phyloP scores from a whole-genome alignment of 2,329 filamentous ascomycete genomes.

The Blastomyces parvus region DNA sequence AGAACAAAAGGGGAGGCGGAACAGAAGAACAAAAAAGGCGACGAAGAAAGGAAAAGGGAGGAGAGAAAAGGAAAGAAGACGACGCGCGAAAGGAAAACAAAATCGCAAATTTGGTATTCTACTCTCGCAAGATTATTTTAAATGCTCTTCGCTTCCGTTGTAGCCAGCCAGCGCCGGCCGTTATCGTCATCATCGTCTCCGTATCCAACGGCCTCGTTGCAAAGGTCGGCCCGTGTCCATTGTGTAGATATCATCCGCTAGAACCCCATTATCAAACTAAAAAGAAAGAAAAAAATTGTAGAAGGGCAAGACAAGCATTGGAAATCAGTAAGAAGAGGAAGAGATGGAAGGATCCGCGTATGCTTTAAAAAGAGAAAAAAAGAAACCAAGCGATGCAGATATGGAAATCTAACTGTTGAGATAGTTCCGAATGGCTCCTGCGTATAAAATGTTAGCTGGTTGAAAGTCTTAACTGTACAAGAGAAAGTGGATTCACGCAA shows the following conservation, averaged over 20 bases:
- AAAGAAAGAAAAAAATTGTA: background rate
- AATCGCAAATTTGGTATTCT: constrained; percentile 1
- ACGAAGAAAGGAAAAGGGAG: background rate
- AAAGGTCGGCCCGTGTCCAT: background rate
- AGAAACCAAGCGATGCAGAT: background rate
- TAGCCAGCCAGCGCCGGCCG: background rate
- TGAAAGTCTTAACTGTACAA: background rate
- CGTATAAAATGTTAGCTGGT: background rate
- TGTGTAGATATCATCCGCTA: background rate
- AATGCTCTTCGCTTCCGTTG: constrained; percentile 1
- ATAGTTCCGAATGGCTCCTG: constrained; percentile 42
- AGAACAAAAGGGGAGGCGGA: too few species aligned
- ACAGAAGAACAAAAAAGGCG: background rate
- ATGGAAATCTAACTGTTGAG: constrained; percentile 37
- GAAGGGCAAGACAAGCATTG: background rate
- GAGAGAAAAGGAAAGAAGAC: background rate
- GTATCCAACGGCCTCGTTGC: background rate
- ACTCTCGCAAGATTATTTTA: constrained; percentile 3
- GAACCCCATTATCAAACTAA: background rate
- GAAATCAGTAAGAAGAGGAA: background rate
- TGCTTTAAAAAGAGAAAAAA: background rate
- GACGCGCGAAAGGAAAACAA: background rate
- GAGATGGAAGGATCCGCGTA: background rate
- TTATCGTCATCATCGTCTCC: background rate
- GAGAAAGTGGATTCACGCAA: background rate